These are phyloP conservation scores for Aspergillus cristatus DNA, from an alignment of 495 filamentous ascomycete species.

Conservation along the genomic window DNA sequence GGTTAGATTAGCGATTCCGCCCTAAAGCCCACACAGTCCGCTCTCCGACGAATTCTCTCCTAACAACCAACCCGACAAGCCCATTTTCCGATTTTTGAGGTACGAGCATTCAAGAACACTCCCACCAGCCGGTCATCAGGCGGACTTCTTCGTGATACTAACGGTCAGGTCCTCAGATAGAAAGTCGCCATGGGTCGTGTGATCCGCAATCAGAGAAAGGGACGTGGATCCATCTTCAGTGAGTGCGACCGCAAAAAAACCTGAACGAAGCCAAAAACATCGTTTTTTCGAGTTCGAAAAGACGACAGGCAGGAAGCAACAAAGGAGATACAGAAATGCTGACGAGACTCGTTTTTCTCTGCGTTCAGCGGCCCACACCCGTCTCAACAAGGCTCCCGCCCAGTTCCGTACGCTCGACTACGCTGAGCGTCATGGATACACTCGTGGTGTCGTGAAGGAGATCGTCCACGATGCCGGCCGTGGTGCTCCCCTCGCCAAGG, in stretches of 20 bases:
- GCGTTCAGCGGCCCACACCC: constrained; percentile 64
- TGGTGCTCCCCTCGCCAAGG: constrained; percentile 93
- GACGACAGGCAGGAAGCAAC: constrained; percentile 7
- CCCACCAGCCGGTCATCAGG: constrained; percentile 24
- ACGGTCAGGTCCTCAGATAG: constrained; percentile 28
- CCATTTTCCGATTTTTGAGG: constrained; percentile 38
- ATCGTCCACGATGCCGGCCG: constrained; percentile 98
- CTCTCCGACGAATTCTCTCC: constrained; percentile 34
- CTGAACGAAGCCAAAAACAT: constrained; percentile 2
- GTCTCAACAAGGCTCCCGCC: constrained; percentile 83
- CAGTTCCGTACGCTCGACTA: constrained; percentile 94
- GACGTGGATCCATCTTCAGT: constrained; percentile 98
- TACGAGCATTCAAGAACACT: constrained; percentile 27
- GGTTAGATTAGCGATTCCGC: constrained; percentile 42
- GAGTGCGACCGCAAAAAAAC: constrained; percentile 39
- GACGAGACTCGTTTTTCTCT: constrained; percentile 27
- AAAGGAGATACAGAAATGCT: constrained; percentile 23
- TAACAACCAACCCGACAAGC: constrained; percentile 39
- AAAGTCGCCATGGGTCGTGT: constrained; percentile 63
- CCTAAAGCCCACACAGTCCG: constrained; percentile 43
- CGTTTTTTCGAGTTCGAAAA: constrained; percentile 1
- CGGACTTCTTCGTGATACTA: constrained; percentile 28
- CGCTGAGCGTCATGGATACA: constrained; percentile 92
- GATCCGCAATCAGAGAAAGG: constrained; percentile 97
- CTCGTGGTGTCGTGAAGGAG: constrained; percentile 94